Evolutionary conservation across 352 stramenopile species (phyloP).

Genomic region (Phytopythium cucurbitacearum): DNA sequence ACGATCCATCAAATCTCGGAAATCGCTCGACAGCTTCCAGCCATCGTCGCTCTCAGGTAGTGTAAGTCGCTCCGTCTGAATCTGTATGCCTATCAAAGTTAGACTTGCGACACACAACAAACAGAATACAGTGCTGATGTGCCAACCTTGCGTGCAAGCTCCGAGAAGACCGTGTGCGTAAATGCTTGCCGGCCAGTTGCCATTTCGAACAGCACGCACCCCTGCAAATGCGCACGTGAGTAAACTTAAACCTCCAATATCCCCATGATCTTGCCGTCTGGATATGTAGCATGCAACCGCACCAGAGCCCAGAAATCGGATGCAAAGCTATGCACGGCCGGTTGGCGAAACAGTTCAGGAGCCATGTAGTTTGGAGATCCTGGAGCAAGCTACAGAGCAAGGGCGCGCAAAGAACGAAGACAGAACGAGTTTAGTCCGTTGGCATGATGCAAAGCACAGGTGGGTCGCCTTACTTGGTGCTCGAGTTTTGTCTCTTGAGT

Average conservation of each 20-base stretch:
- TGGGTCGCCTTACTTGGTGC: constrained; percentile 19
- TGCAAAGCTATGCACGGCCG: constrained; percentile 84
- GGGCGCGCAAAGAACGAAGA: neutral
- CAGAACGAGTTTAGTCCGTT: too few species aligned
- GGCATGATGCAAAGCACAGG: too few species aligned
- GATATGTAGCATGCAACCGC: neutral
- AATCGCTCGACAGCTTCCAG: constrained; percentile 47
- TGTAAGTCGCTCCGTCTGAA: constrained; percentile 52
- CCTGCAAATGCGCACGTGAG: constrained; percentile 20
- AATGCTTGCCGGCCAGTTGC: constrained; percentile 63
- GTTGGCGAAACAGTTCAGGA: constrained; percentile 86
- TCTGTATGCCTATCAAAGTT: constrained; percentile 25
- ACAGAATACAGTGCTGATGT: neutral
- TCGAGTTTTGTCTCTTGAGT: constrained; percentile 26
- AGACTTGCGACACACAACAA: constrained; percentile 1
- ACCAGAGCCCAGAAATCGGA: constrained; percentile 88
- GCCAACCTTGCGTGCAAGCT: constrained; percentile 62
- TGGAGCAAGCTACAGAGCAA: constrained; percentile 32
- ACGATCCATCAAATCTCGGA: constrained; percentile 50
- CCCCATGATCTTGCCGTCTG: too few species aligned
- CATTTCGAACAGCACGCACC: constrained; percentile 78
- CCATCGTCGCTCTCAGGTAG: constrained; percentile 34
- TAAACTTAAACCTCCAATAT: neutral
- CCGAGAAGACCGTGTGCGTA: constrained; percentile 64
- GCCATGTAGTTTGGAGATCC: constrained; percentile 91